phyloP scores from a whole-genome alignment of 805 yeast genomes.

The Suhomyces faveliae region DNA sequence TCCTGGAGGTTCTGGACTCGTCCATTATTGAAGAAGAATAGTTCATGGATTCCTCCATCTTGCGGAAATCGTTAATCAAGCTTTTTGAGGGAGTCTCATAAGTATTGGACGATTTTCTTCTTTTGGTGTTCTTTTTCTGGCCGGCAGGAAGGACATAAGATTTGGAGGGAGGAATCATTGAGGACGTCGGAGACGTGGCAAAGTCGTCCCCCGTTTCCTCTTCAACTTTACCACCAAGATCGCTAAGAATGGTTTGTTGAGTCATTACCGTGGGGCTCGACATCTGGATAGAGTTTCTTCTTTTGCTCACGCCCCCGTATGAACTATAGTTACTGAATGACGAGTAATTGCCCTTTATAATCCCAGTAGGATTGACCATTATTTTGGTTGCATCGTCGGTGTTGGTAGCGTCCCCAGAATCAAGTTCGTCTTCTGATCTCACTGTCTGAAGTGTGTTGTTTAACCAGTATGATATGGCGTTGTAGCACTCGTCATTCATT shows the following conservation, averaged over 20 bases:
- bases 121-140: slow-evolving; percentile 7
- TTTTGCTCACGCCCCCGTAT: slow-evolving; percentile 1
- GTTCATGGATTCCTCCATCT: slow-evolving; percentile 2
- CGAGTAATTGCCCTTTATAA: slow-evolving; percentile 17
- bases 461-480: slow-evolving; percentile 39
- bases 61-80: not conserved
- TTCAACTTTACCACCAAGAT: slow-evolving; percentile 1
- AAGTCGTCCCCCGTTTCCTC: not conserved
- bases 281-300: slow-evolving; percentile 7
- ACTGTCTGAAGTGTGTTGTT: slow-evolving; percentile 21
- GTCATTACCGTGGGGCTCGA: slow-evolving; percentile 1
- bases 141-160: slow-evolving; percentile 6
- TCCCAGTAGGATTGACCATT: slow-evolving; percentile 30
- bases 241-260: not conserved
- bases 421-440: slow-evolving; percentile 10
- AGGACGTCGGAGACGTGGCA: not conserved
- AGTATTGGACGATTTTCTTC: slow-evolving; percentile 12
- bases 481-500: slow-evolving; percentile 41
- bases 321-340: slow-evolving; percentile 1
- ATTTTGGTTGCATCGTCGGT: slow-evolving; percentile 7
- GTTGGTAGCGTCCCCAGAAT: not conserved
- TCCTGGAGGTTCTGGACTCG: not conserved
- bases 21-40: not conserved
- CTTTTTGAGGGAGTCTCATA: not conserved
- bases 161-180: not conserved